Percentiles rank a stretch among this genome's conserved stretches.
Evolutionary conservation across 2,329 filamentous ascomycete species (phyloP).

Genomic region (Didymella pomorum): DNA sequence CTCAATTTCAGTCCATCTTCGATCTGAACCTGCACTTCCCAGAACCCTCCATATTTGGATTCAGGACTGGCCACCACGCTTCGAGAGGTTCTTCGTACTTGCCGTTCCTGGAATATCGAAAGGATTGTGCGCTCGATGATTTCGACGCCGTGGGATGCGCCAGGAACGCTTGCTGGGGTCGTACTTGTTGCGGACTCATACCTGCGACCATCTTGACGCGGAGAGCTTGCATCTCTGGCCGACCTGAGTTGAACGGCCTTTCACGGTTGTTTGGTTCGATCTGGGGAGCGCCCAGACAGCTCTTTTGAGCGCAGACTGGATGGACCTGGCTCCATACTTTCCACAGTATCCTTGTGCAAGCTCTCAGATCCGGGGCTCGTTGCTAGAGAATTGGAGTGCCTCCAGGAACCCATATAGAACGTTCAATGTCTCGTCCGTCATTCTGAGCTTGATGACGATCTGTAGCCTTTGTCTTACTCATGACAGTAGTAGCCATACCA

Average conservation of each 20-base stretch:
- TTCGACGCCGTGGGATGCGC: background rate
- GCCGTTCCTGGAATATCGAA: background rate
- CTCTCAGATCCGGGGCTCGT: background rate
- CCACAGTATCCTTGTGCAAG: background rate
- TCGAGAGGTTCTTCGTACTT: background rate
- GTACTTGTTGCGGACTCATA: too few species aligned
- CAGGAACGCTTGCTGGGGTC: background rate
- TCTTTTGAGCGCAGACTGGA: background rate
- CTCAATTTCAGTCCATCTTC: slow-evolving; percentile 2
- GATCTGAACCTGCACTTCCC: background rate
- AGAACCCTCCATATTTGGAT: background rate
- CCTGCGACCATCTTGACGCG: background rate
- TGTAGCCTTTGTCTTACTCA: background rate
- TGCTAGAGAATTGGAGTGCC: background rate
- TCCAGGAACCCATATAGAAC: background rate
- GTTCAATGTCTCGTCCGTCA: background rate
- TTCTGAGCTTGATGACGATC: background rate
- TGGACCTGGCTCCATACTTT: too few species aligned
- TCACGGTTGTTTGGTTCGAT: background rate
- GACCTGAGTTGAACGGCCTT: background rate
- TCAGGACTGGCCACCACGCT: background rate
- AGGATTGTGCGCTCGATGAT: background rate
- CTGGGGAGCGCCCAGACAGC: too few species aligned
- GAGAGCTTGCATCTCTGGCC: background rate
- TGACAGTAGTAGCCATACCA: too few species aligned